Percentiles rank a stretch among this genome's conserved stretches.
Conservation (phyloP, 2,329 filamentous ascomycete genomes). For the Alternaria alternata region DNA sequence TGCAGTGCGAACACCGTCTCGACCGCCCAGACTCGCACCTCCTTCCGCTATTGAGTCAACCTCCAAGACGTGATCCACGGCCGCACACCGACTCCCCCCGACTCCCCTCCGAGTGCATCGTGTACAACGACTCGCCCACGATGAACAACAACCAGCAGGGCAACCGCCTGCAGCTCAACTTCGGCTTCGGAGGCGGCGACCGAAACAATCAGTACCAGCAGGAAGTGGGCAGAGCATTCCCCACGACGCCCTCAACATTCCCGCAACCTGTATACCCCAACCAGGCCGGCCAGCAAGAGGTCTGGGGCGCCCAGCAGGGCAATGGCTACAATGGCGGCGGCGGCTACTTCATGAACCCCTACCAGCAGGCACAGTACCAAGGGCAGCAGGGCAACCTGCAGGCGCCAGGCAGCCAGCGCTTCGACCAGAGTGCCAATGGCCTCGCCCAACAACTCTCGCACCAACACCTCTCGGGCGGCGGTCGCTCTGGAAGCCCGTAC, state of each 20-base stretch:
- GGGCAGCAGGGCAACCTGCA: slow-evolving; percentile 59
- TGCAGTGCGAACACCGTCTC: slow-evolving; percentile 23
- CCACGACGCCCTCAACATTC: slow-evolving; percentile 90
- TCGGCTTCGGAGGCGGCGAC: slow-evolving; percentile 54
- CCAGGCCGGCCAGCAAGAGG: slow-evolving; percentile 67
- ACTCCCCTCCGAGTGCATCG: neutral
- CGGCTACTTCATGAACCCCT: slow-evolving; percentile 62
- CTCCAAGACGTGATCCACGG: neutral
- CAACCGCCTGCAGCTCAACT: slow-evolving; percentile 62
- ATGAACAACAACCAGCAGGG: slow-evolving; percentile 51
- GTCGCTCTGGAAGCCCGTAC: slow-evolving; percentile 73
- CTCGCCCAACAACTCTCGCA: slow-evolving; percentile 96
- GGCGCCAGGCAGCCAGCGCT: slow-evolving; percentile 63
- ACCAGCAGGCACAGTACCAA: slow-evolving; percentile 56
- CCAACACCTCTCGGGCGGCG: slow-evolving; percentile 82
- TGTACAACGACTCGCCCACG: slow-evolving; percentile 24
- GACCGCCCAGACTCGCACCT: slow-evolving; percentile 20
- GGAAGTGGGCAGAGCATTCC: slow-evolving; percentile 58
- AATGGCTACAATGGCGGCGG: slow-evolving; percentile 34
- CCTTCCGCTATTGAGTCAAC: slow-evolving; percentile 19
- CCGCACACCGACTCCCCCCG: slow-evolving; percentile 16
- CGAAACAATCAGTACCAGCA: slow-evolving; percentile 53
- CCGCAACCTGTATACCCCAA: slow-evolving; percentile 83
- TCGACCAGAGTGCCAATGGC: slow-evolving; percentile 86
- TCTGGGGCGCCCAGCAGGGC: slow-evolving; percentile 60